Conservation (phyloP, 73 alveolate genomes). For the Blepharisma japonicum region DNA sequence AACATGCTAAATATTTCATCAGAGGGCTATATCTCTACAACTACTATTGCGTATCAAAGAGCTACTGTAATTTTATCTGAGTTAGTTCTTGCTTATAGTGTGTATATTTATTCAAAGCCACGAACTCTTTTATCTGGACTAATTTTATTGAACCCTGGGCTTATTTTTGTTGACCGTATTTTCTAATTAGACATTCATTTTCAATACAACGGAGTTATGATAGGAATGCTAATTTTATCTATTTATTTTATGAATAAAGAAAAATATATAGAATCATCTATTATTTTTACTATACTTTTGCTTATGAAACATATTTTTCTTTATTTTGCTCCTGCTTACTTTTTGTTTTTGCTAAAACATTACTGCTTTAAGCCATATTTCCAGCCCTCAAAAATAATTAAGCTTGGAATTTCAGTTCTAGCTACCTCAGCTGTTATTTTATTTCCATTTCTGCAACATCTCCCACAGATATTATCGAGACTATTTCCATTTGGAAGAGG, state of each 20-base stretch:
- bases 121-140: background rate
- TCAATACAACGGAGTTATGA: conserved; percentile 50
- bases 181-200: conserved; percentile 36
- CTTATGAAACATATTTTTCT: conserved; percentile 40
- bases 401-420: conserved; percentile 15
- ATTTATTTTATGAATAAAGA: background rate
- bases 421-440: background rate
- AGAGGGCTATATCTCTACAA: conserved; percentile 40
- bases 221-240: conserved; percentile 44
- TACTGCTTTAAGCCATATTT: conserved; percentile 36
- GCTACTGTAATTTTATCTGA: conserved; percentile 70
- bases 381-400: background rate
- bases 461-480: conserved; percentile 33
- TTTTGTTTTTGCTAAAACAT: conserved; percentile 36
- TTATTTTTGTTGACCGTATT: conserved; percentile 28
- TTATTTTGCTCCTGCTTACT: conserved; percentile 51
- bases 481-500: conserved; percentile 91
- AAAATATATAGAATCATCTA: background rate
- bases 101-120: conserved; percentile 34
- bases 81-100: conserved; percentile 52
- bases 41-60: conserved; percentile 55
- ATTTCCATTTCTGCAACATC: background rate
- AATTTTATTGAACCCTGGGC: conserved; percentile 20
- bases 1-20: conserved; percentile 49
- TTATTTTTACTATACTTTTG: background rate